These are phyloP conservation scores for Fusarium multiceps DNA, from an alignment of 2,329 filamentous ascomycete genomes.

Conservation along the genomic window DNA sequence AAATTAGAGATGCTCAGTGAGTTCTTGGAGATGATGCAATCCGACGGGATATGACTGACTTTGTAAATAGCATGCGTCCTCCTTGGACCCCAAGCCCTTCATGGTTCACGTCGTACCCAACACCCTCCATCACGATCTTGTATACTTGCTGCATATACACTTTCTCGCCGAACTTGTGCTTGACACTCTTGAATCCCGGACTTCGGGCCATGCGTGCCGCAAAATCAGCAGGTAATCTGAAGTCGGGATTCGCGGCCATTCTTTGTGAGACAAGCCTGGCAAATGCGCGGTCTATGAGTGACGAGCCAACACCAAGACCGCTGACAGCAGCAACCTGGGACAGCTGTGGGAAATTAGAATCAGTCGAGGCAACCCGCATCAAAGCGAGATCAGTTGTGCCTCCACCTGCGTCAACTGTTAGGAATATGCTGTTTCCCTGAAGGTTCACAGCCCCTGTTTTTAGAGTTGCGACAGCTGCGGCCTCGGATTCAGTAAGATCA, in stretches of 20 bases:
- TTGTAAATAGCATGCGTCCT: constrained; percentile 55
- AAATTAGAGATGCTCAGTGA: neutral
- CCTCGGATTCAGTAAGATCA: constrained; percentile 61
- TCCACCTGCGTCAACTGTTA: constrained; percentile 2
- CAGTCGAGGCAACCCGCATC: neutral
- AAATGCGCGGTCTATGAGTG: constrained; percentile 59
- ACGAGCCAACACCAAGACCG: constrained; percentile 52
- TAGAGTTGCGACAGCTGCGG: constrained; percentile 57
- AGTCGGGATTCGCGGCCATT: constrained; percentile 51
- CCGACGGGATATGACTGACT: constrained; percentile 45
- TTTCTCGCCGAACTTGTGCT: constrained; percentile 58
- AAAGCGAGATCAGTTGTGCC: constrained; percentile 8
- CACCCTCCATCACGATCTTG: constrained; percentile 57
- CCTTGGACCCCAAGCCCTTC: constrained; percentile 52
- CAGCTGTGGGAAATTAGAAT: neutral
- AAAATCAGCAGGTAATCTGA: constrained; percentile 53
- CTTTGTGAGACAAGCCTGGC: constrained; percentile 53
- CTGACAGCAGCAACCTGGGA: constrained; percentile 1
- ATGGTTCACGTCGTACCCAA: constrained; percentile 55
- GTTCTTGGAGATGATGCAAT: neutral
- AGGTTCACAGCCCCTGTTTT: neutral
- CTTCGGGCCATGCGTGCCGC: constrained; percentile 53
- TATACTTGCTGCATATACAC: constrained; percentile 56
- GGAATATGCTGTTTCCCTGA: neutral
- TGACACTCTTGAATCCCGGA: constrained; percentile 53